phyloP scores from a whole-genome alignment of 2,329 filamentous ascomycete genomes.

The Aureobasidium vineae region DNA sequence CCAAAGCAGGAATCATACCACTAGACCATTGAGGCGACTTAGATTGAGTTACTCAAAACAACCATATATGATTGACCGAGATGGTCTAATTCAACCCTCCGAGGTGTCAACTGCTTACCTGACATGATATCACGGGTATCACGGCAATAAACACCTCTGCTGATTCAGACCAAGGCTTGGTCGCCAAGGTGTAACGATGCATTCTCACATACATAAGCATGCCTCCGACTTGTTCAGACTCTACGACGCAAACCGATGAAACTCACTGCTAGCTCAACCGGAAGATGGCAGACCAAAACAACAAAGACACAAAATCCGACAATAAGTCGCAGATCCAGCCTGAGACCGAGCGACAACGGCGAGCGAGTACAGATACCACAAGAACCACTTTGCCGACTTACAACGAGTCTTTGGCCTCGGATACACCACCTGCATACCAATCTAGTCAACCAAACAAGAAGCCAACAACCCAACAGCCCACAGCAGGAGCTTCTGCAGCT shows the following conservation, averaged over 20 bases:
- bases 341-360: neutral
- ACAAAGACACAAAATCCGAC: neutral
- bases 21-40: conserved; percentile 21
- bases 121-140: neutral
- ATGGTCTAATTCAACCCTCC: neutral
- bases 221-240: no score
- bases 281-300: neutral
- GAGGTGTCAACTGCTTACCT: neutral
- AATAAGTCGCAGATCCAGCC: neutral
- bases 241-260: neutral
- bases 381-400: neutral
- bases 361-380: neutral
- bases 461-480: neutral
- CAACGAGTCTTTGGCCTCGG: neutral
- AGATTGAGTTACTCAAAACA: neutral
- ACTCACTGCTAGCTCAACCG: neutral
- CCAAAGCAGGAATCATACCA: conserved; percentile 26
- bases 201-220: neutral
- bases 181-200: neutral
- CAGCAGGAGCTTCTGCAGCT: conserved; percentile 12
- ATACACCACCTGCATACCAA: neutral
- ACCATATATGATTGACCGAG: no score
- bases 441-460: neutral
- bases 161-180: neutral
- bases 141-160: neutral